Conservation (phyloP, 495 filamentous ascomycete genomes). For the Penicillium crystallinum region DNA sequence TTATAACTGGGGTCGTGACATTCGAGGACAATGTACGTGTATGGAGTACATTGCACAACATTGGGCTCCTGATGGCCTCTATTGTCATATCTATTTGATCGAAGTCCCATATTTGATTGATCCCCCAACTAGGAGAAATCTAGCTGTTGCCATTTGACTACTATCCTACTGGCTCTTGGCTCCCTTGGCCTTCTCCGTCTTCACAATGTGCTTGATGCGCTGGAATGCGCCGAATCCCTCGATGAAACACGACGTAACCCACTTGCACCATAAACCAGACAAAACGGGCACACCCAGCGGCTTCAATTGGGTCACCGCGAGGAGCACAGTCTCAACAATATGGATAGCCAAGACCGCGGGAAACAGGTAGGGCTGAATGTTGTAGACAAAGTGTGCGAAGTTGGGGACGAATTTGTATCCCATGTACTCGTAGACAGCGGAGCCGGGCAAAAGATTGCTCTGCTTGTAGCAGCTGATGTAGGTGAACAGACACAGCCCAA, state of each 20-base stretch:
- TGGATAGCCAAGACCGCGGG: constrained; percentile 48
- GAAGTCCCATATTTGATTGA: no score
- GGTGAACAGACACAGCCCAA: constrained; percentile 40
- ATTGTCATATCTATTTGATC: no score
- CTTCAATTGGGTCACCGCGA: not conserved
- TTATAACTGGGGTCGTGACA: no score
- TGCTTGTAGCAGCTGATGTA: constrained; percentile 41
- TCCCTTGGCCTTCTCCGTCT: constrained; percentile 45
- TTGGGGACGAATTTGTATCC: constrained; percentile 39
- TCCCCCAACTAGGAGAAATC: no score
- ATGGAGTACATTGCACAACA: no score
- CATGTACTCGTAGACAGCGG: constrained; percentile 44
- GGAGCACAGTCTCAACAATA: constrained; percentile 38
- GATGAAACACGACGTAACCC: constrained; percentile 52
- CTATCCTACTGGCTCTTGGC: constrained; percentile 23
- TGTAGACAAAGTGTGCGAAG: constrained; percentile 48
- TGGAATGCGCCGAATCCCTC: constrained; percentile 53
- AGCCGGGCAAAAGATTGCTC: constrained; percentile 52
- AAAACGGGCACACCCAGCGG: constrained; percentile 48
- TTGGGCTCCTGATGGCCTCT: no score
- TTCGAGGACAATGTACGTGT: no score
- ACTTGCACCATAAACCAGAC: constrained; percentile 55
- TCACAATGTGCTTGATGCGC: constrained; percentile 53
- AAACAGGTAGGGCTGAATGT: constrained; percentile 43
- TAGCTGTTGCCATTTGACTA: no score